These are phyloP conservation scores for Tricholoma saponaceum DNA, from an alignment of 768 basidiomycete genomes.

Conservation along the genomic window DNA sequence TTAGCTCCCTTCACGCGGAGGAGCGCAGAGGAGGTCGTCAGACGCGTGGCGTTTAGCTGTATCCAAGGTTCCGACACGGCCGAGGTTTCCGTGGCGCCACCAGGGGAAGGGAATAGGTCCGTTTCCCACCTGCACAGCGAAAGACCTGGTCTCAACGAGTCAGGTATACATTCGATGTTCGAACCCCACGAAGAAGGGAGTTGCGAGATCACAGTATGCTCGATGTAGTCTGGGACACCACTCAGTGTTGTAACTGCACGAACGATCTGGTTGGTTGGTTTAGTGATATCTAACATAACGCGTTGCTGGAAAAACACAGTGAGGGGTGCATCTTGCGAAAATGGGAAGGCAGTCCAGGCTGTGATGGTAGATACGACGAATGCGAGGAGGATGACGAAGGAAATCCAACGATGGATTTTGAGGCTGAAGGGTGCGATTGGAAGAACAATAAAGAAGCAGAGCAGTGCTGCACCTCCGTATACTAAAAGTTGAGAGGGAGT, in stretches of 20 bases:
- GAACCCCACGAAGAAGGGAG: conserved; percentile 1
- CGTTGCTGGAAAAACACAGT: conserved; percentile 71
- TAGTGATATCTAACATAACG: conserved; percentile 19
- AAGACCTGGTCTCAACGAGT: not conserved
- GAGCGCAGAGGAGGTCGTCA: conserved; percentile 22
- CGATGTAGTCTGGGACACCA: not conserved
- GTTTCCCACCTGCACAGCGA: not conserved
- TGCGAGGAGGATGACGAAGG: conserved; percentile 20
- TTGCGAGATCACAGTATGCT: not conserved
- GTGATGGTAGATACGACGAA: conserved; percentile 34
- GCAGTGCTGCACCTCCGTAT: conserved; percentile 40
- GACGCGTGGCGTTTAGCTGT: conserved; percentile 8
- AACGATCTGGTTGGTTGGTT: not conserved
- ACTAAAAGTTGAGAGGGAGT: conserved; percentile 30
- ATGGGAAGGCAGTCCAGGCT: conserved; percentile 46
- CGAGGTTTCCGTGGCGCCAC: not conserved
- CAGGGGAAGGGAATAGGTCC: not conserved
- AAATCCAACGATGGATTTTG: not conserved
- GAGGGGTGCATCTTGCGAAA: conserved; percentile 55
- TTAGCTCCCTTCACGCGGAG: conserved; percentile 47
- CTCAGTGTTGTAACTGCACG: not conserved
- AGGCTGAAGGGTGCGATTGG: conserved; percentile 60
- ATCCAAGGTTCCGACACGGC: conserved; percentile 13
- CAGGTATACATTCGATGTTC: not conserved
- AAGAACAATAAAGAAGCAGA: conserved; percentile 49